Evolutionary conservation across 345 rosid species (phyloP).

Genomic region (Salix koriyanagi): DNA sequence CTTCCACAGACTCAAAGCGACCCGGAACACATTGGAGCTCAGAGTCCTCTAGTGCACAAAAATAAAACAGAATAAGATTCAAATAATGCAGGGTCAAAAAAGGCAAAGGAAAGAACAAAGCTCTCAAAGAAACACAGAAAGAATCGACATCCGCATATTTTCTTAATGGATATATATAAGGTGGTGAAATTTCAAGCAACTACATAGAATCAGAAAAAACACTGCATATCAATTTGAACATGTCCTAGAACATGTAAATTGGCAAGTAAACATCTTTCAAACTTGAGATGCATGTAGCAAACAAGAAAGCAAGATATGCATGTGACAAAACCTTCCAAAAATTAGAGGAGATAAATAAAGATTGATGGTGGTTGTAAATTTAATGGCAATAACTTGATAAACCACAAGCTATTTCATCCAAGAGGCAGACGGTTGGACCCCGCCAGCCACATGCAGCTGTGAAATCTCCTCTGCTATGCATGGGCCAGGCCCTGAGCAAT

Average conservation of each 20-base stretch:
- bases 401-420: slow-evolving; percentile 22
- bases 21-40: slow-evolving; percentile 92
- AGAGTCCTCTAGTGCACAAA: slow-evolving; percentile 63
- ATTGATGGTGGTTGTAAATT: background rate
- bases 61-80: slow-evolving; percentile 5
- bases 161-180: background rate
- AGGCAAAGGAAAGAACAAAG: background rate
- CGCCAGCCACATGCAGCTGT: slow-evolving; percentile 25
- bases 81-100: slow-evolving; percentile 1
- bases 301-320: background rate
- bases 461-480: slow-evolving; percentile 18
- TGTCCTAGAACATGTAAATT: background rate
- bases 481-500: slow-evolving; percentile 28
- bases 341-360: background rate
- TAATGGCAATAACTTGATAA: background rate
- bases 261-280: slow-evolving; percentile 2
- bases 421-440: slow-evolving; percentile 16
- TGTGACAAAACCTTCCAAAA: background rate
- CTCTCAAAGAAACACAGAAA: background rate
- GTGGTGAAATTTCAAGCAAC: background rate
- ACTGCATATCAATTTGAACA: background rate
- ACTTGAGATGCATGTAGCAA: background rate
- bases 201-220: background rate
- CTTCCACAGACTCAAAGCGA: slow-evolving; percentile 82
- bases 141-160: background rate